Percentiles rank a stretch among this genome's conserved stretches.
Evolutionary conservation across 345 rosid species (phyloP).

Genomic region (Corymbia maculata): DNA sequence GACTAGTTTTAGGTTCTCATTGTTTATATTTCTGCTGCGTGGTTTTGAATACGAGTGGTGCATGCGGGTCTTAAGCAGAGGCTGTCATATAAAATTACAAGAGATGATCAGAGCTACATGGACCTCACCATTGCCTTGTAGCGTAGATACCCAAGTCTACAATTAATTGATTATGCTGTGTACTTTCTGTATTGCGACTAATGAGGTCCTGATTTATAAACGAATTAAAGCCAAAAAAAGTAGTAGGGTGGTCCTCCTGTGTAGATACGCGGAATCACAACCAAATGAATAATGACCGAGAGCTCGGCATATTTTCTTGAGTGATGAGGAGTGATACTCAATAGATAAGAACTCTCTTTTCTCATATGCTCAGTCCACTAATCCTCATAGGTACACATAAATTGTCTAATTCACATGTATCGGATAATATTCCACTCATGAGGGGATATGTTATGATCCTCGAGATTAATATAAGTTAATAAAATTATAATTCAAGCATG

Average conservation of each 20-base stretch:
- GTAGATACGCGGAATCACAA: neutral
- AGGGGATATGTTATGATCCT: rapidly evolving
- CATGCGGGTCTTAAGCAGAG: neutral
- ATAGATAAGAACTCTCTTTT: neutral
- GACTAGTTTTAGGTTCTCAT: neutral
- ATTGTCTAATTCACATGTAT: rapidly evolving
- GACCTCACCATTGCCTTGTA: neutral
- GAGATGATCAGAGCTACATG: neutral
- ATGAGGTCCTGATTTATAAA: neutral
- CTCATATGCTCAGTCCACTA: rapidly evolving
- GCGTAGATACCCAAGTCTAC: neutral
- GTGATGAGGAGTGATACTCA: neutral
- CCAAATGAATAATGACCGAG: neutral
- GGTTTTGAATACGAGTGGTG: neutral
- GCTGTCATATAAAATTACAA: neutral
- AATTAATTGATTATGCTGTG: neutral
- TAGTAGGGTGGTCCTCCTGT: neutral
- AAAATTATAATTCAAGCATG: rapidly evolving
- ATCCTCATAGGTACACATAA: rapidly evolving
- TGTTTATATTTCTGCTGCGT: neutral
- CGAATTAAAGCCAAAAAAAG: neutral
- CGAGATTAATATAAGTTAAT: neutral
- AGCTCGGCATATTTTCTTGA: neutral
- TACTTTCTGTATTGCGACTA: neutral
- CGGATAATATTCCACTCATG: rapidly evolving